phyloP scores from a whole-genome alignment of 108 stramenopile genomes.

The Cyclotella choctawhatcheeana region DNA sequence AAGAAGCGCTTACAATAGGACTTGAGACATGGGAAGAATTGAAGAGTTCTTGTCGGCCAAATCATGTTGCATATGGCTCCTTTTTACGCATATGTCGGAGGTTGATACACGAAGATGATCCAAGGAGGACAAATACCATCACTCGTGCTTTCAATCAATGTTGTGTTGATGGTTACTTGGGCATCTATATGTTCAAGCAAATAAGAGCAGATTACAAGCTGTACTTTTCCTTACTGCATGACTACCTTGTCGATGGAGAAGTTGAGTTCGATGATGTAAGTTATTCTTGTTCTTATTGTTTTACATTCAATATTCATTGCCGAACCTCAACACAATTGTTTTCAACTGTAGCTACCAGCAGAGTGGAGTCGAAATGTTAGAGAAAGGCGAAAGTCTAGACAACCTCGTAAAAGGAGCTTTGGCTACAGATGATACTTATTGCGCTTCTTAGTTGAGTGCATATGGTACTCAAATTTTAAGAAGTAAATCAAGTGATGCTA shows the following conservation, averaged over 20 bases:
- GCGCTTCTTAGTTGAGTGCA: not conserved
- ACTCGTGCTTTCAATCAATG: slow-evolving; percentile 47
- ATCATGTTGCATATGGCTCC: slow-evolving; percentile 54
- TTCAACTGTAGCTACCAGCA: not conserved
- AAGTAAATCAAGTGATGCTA: too few species aligned
- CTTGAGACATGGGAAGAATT: slow-evolving; percentile 49
- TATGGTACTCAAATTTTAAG: too few species aligned
- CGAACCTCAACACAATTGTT: too few species aligned
- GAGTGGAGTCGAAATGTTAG: slow-evolving; percentile 33
- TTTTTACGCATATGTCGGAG: slow-evolving; percentile 44
- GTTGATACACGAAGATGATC: slow-evolving; percentile 41
- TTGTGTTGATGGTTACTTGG: slow-evolving; percentile 46
- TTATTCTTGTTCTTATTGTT: not conserved
- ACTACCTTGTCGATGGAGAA: slow-evolving; percentile 30
- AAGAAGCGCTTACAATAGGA: slow-evolving; percentile 45
- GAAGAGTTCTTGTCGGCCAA: slow-evolving; percentile 25
- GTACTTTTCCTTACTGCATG: slow-evolving; percentile 22
- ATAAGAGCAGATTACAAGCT: slow-evolving; percentile 31
- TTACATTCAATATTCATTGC: too few species aligned
- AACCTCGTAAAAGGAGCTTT: not conserved
- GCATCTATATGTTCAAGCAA: slow-evolving; percentile 46
- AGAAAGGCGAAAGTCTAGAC: not conserved
- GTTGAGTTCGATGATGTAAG: slow-evolving; percentile 11
- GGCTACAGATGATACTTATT: not conserved
- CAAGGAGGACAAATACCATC: slow-evolving; percentile 28